Base-by-base conservation (phyloP, 2,329 filamentous ascomycete species). In the Fusarium brevicatenulatum region DNA sequence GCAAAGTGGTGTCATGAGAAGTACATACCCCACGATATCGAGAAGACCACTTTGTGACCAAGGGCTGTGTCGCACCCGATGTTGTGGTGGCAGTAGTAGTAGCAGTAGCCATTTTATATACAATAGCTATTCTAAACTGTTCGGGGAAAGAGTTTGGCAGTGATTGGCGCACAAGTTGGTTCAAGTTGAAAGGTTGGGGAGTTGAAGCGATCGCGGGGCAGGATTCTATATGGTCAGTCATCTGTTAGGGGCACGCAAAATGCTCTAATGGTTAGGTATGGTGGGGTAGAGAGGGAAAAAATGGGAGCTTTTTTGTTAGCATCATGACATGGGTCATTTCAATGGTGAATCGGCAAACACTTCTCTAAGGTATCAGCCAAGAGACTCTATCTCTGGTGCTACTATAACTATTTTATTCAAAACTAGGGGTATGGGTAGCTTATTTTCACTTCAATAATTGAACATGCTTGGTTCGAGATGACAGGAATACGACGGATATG, bases 11-110 rank as follows among this genome's bases (percentile, higher is more conserved):
- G 23, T 67, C 68, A 71, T 71, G 66, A 62, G 65, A 39, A 50
- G 43, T 43, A 70, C 70, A 79, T 86, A 92, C 91, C 79, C 90
- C 89, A 80, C 88, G 87, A 82, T 91, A 91, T 76, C 90, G 83
- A 43, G 85, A 85, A 32, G 88, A 88, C 89, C 87, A 90, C 78
- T 88, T 87, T 52, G 87, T 90, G 72, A 86, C 83, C 71, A 86
- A 86, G 16, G 86, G 82, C 71, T 83, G 71, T 67, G 73, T 66
- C 36, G 66, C 63, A 19, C 66, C 76, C 37, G 74, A 62, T n/a
- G 55, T 50, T 42, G 68, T 72, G 52, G 73, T 56, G 54, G 76
- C 56, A 43, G 76, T 72, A 53, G 68, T 59, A 46, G 76, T 73
- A 53, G 71, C 64, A 50, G 76, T 64, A 53, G 76, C 68, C 72